Evolutionary conservation across 768 basidiomycete species (phyloP), one percentile per base, ranked within the genome.

Genomic region (Saitozyma podzolica): DNA sequence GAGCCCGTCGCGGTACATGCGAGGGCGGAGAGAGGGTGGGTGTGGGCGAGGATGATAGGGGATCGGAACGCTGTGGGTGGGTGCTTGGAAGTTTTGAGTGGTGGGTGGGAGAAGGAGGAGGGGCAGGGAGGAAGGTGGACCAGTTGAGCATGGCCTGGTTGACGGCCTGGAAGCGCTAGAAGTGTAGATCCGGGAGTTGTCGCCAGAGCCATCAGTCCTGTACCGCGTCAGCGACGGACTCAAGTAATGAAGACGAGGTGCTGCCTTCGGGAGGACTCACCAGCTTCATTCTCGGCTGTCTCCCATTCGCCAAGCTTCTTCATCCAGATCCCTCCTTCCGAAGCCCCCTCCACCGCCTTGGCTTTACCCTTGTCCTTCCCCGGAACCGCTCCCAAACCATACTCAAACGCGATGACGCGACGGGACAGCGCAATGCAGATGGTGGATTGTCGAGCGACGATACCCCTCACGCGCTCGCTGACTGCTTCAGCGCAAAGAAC

Each of bases 91-190:
- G 8, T 16, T 20, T 53, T 20, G 39, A 39, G 48, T 57, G 14
- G 3, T 9, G n/a, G 16, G 19, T 52, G 59, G 40, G 54, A 48
- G 63, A 51, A 1, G 41, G 19, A 45, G 61, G 67, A 50, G 8
- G 65, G 61, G 58, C 72, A 74, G 9, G 70, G 74, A 3, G 73
- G 62, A 3, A 80, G 69, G 19, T 74, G 70, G n/a, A 80, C 61
- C 8, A 80, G 70, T 52, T 80, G 78, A 39, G 80, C 70, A 56
- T 80, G 80, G 16, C 80, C 80, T 9, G 70, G 41, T 67, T 80
- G 80, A n/a, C 80, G 66, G n/a, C 80, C 80, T 20, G 78, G 78
- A 14, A 80, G 66, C 6, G 75, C 76, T 9, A 80, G 64, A 10
- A 80, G 59, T 7, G 74, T 68, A 1, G 75, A 77, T 2, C 69